These are phyloP conservation scores for Pythium sp. DNA, from an alignment of 352 stramenopile genomes.

Conservation along the genomic window DNA sequence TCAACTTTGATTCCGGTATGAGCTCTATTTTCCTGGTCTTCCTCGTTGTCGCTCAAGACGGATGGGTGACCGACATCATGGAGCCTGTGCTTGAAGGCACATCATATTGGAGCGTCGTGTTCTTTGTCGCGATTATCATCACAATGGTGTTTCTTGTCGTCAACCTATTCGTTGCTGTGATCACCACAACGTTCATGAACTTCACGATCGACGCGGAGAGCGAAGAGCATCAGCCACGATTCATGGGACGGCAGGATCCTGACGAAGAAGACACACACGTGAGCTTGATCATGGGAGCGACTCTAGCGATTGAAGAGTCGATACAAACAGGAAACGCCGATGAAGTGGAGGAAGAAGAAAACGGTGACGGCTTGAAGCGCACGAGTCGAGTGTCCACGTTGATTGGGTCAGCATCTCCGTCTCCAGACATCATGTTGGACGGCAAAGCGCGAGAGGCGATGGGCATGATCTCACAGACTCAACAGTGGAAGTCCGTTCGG, in stretches of 20 bases:
- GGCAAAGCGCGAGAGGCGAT: slow-evolving; percentile 19
- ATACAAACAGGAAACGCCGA: slow-evolving; percentile 15
- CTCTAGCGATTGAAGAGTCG: slow-evolving; percentile 65
- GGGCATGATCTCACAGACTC: slow-evolving; percentile 31
- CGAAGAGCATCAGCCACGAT: slow-evolving; percentile 33
- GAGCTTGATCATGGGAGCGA: slow-evolving; percentile 80
- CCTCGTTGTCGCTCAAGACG: slow-evolving; percentile 73
- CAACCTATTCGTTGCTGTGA: slow-evolving; percentile 81
- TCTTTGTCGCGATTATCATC: slow-evolving; percentile 70
- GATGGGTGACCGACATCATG: slow-evolving; percentile 81
- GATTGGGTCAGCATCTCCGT: background rate
- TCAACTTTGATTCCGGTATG: slow-evolving; percentile 77
- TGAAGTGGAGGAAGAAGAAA: background rate
- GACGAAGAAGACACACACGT: slow-evolving; percentile 70
- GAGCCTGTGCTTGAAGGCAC: slow-evolving; percentile 64
- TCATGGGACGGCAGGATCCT: slow-evolving; percentile 56
- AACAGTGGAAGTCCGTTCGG: slow-evolving; percentile 48
- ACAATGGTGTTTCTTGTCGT: slow-evolving; percentile 83
- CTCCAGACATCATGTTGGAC: slow-evolving; percentile 19
- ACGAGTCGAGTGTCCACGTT: slow-evolving; percentile 9
- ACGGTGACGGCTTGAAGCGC: background rate
- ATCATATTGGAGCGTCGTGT: slow-evolving; percentile 48
- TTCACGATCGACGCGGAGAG: slow-evolving; percentile 54
- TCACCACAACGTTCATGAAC: slow-evolving; percentile 85
- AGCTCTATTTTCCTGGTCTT: slow-evolving; percentile 76